phyloP scores from a whole-genome alignment of 2,329 filamentous ascomycete genomes.

The Cladophialophora immunda region DNA sequence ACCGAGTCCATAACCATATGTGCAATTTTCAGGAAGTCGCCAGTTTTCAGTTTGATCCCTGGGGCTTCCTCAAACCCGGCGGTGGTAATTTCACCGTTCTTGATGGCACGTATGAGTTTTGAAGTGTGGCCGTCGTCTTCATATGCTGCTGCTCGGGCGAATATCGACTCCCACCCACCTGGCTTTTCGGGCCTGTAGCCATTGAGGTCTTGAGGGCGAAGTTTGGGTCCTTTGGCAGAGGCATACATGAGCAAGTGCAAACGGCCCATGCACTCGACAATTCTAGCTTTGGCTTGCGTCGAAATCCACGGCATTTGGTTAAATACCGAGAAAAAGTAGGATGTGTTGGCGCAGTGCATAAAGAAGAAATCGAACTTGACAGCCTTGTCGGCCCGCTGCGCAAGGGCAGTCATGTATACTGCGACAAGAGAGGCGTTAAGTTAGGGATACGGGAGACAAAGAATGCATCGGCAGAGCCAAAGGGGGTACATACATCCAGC shows the following conservation, averaged over 20 bases:
- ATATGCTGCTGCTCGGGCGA: too few species aligned
- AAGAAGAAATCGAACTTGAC: slow-evolving; percentile 83
- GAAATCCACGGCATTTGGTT: slow-evolving; percentile 64
- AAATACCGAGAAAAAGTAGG: slow-evolving; percentile 75
- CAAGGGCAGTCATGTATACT: slow-evolving; percentile 65
- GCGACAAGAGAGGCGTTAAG: slow-evolving; percentile 46
- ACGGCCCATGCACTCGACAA: slow-evolving; percentile 84
- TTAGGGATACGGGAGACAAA: too few species aligned
- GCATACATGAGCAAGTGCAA: slow-evolving; percentile 77
- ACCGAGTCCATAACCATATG: too few species aligned
- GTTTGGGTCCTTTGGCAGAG: slow-evolving; percentile 12
- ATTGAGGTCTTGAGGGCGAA: slow-evolving; percentile 7
- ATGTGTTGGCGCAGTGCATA: slow-evolving; percentile 78
- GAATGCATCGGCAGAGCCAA: too few species aligned
- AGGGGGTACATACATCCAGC: too few species aligned
- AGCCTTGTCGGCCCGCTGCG: slow-evolving; percentile 69
- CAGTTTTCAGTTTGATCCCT: too few species aligned
- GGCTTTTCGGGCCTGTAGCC: slow-evolving; percentile 13
- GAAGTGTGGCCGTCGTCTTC: too few species aligned
- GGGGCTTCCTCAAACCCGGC: too few species aligned
- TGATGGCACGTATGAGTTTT: too few species aligned
- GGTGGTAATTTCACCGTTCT: too few species aligned
- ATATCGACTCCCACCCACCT: too few species aligned
- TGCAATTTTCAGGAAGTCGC: too few species aligned
- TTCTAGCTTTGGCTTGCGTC: slow-evolving; percentile 66